Evolutionary conservation across 192 early-diverging fungal genomes (phyloP), one percentile per base, ranked within the genome.

Genomic region (Coemansia sp.): DNA sequence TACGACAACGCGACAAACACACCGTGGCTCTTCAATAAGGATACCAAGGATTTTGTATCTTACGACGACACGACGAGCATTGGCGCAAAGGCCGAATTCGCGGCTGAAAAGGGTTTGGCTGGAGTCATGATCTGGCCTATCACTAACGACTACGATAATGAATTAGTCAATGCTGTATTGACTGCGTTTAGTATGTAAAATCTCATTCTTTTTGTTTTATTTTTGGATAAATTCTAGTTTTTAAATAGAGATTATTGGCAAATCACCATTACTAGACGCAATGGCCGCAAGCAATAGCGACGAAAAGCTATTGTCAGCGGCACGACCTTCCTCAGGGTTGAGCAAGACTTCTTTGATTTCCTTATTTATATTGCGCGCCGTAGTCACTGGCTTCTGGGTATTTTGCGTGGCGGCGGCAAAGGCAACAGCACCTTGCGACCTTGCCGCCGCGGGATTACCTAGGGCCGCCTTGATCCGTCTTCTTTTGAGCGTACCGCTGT

Each of bases 61-160:
- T 94, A 93, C 71, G 91, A 93, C 70, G 75, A 84, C 34, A 72
- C 87, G 0, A 36, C 85, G 12, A 77, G 71, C 38, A 70, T 87
- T 18, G 89, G 88, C 44, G 85, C 85, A 0, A 80, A 89, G 60
- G 85, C 80, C 57, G 84, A 85, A 24, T 75, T 73, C 41, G 82
- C 82, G 5, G 70, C 76, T 22, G 55, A 72, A 3, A 41, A 20
- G 42, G 80, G 82, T 1, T 70, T 94, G 41, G 89, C 80, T n/a
- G 92, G 92, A 13, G 76, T 91, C 52, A 92, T 93, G 91, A 80
- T 90, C 10, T 93, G 91, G 90, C 86, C 87, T 4, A 66, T 91
- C 22, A 86, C 86, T 72, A 84, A 89, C 68, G 91, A 93, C 46
- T 87, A 86, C 54, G 79, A 87, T 38, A 87, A 87, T 66, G 71